A percentile compares a stretch with the other conserved stretches of the same genome.
These are phyloP conservation scores for Eucalyptus pauciflora DNA, from an alignment of 345 rosid species.

Conservation along the genomic window DNA sequence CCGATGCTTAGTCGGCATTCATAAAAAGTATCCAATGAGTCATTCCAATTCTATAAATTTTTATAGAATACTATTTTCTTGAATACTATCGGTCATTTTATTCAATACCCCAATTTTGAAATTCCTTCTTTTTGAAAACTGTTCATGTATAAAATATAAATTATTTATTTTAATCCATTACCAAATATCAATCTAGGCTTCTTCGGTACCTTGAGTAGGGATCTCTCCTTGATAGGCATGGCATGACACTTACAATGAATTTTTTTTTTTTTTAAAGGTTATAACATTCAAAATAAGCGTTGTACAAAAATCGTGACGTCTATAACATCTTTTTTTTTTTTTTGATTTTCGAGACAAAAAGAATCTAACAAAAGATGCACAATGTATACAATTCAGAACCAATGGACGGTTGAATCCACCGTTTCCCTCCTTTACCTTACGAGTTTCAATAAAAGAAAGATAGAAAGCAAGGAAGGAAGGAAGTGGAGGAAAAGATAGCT, in stretches of 20 bases:
- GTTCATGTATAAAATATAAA: no score
- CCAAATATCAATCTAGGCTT: background rate
- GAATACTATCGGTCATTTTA: fast-evolving
- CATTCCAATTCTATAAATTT: no score
- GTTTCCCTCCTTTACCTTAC: background rate
- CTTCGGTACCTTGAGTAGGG: background rate
- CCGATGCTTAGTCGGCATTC: fast-evolving
- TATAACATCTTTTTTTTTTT: fast-evolving
- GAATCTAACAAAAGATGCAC: background rate
- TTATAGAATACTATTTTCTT: no score
- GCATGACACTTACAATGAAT: background rate
- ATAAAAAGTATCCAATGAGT: background rate
- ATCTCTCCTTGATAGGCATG: background rate
- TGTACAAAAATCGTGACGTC: fast-evolving
- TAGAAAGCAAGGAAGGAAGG: fast-evolving
- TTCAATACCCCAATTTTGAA: background rate
- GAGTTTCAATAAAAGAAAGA: background rate
- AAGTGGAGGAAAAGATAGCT: background rate
- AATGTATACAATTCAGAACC: background rate
- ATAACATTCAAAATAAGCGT: fast-evolving
- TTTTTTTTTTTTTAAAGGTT: no score
- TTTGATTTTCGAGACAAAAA: fast-evolving
- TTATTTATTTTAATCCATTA: no score
- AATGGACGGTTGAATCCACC: background rate
- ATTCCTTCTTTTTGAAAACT: fast-evolving